A percentile compares a stretch with the other conserved stretches of the same genome.
These are phyloP conservation scores for Telopea speciosissima DNA, from an alignment of 177 flowering plant genomes.

Conservation along the genomic window DNA sequence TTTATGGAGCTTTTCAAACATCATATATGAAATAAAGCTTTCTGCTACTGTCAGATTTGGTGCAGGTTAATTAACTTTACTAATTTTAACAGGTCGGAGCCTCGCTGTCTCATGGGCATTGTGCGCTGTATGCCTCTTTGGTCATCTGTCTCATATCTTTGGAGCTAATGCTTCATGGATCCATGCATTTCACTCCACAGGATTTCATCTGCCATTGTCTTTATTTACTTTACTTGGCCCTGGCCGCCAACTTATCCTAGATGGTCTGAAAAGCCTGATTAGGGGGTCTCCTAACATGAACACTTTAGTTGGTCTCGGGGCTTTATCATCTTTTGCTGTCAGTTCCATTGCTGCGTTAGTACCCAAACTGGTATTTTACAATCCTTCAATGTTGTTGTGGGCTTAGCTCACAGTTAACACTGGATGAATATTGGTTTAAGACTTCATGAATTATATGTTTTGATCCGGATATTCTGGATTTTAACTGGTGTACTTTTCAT, in stretches of 20 bases:
- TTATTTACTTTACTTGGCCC: conserved; percentile 92
- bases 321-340: conserved; percentile 87
- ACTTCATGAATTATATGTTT: neutral
- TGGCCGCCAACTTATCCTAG: conserved; percentile 82
- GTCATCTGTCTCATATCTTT: conserved; percentile 82
- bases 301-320: conserved; percentile 98
- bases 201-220: conserved; percentile 83
- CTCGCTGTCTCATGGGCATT: conserved; percentile 96
- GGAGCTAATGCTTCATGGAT: conserved; percentile 62
- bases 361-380: conserved; percentile 53
- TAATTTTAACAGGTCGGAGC: conserved; percentile 56
- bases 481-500: neutral
- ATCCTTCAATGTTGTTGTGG: conserved; percentile 1
- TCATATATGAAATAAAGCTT: neutral
- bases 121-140: conserved; percentile 89
- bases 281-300: conserved; percentile 97
- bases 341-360: conserved; percentile 82
- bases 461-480: neutral
- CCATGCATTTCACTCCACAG: conserved; percentile 81
- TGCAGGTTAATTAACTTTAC: neutral
- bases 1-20: neutral
- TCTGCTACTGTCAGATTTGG: conserved; percentile 3
- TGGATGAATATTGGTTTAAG: neutral
- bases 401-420: neutral
- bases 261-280: conserved; percentile 78